These are phyloP conservation scores for Passalora sequoiae DNA, from an alignment of 2,329 filamentous ascomycete genomes.

Conservation along the genomic window DNA sequence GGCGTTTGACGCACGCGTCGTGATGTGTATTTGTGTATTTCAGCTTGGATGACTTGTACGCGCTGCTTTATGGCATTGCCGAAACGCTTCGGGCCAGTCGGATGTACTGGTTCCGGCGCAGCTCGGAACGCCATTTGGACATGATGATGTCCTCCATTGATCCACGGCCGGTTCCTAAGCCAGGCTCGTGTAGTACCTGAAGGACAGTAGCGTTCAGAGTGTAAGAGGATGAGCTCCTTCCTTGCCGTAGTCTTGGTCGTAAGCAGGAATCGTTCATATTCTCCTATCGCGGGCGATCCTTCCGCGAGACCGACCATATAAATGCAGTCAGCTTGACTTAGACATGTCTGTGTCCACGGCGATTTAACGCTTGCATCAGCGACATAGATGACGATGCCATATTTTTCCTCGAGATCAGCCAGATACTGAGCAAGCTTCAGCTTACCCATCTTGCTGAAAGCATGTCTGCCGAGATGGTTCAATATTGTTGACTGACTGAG, in stretches of 20 bases:
- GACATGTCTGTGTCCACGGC: slow-evolving; percentile 97
- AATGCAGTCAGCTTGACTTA: slow-evolving; percentile 93
- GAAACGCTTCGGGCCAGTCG: slow-evolving; percentile 68
- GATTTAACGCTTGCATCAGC: slow-evolving; percentile 96
- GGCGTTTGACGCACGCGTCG: slow-evolving; percentile 83
- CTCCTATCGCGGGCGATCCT: slow-evolving; percentile 81
- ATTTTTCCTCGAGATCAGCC: slow-evolving; percentile 94
- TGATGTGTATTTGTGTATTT: slow-evolving; percentile 97
- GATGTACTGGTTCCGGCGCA: slow-evolving; percentile 69
- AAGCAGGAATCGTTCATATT: slow-evolving; percentile 92
- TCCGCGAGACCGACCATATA: slow-evolving; percentile 87
- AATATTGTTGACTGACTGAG: slow-evolving; percentile 91
- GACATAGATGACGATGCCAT: slow-evolving; percentile 89
- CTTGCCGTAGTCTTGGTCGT: slow-evolving; percentile 96
- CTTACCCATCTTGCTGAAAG: slow-evolving; percentile 96
- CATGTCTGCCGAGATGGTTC: slow-evolving; percentile 90
- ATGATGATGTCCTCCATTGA: slow-evolving; percentile 95
- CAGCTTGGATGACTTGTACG: slow-evolving; percentile 90
- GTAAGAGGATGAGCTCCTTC: slow-evolving; percentile 85
- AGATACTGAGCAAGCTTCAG: slow-evolving; percentile 92
- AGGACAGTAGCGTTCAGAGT: slow-evolving; percentile 79
- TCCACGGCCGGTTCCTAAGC: slow-evolving; percentile 87
- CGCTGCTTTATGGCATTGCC: slow-evolving; percentile 84
- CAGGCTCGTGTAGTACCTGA: slow-evolving; percentile 82
- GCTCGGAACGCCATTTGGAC: slow-evolving; percentile 89